These are phyloP conservation scores for Vachellia pachyceras DNA, from an alignment of 306 rosid species.

Conservation along the genomic window DNA sequence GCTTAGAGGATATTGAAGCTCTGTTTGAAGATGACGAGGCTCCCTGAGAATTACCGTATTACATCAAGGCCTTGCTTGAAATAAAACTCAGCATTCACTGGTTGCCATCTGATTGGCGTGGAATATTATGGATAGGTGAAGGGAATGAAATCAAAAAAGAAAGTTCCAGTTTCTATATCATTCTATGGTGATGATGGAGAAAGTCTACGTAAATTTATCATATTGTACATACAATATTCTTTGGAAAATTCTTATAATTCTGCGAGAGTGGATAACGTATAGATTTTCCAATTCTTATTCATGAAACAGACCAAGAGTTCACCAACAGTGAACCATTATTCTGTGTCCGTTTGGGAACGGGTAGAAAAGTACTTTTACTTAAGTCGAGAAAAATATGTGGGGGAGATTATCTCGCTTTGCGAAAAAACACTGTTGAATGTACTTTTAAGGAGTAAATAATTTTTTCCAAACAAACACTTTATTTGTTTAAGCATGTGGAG, in stretches of 20 bases:
- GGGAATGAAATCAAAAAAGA: neutral
- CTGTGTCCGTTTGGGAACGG: no score
- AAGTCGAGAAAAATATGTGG: no score
- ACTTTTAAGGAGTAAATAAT: no score
- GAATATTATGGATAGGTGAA: neutral
- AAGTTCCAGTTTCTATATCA: neutral
- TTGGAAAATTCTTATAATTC: neutral
- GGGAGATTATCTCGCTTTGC: no score
- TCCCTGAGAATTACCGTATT: no score
- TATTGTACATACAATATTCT: neutral
- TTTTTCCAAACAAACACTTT: no score
- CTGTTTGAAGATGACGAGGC: conserved; percentile 67
- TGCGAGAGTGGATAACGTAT: neutral
- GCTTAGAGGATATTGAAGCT: conserved; percentile 73
- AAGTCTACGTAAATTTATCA: neutral
- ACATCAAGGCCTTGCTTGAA: neutral
- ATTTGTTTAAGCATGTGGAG: no score
- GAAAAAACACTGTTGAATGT: no score
- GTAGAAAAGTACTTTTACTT: no score
- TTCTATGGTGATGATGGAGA: no score
- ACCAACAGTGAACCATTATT: no score
- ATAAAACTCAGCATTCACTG: conserved; percentile 1
- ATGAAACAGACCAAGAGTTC: neutral
- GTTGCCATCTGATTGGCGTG: neutral
- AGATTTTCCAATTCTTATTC: neutral